A percentile compares a stretch with the other conserved stretches of the same genome.
These are phyloP conservation scores for Withania somnifera DNA, from an alignment of 305 asterid species.

Conservation along the genomic window DNA sequence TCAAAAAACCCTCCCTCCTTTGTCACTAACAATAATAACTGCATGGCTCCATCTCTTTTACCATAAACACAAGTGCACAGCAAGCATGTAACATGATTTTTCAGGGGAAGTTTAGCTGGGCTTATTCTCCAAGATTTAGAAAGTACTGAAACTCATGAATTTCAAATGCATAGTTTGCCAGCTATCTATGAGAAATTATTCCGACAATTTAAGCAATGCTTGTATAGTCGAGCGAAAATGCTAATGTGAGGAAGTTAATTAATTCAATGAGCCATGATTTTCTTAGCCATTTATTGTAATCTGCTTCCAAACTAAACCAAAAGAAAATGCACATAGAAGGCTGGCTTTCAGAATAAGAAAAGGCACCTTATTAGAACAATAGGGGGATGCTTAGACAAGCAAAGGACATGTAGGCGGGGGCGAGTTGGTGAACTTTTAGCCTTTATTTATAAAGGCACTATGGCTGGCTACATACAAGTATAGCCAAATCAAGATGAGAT, in stretches of 20 bases:
- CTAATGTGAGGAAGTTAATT: neutral
- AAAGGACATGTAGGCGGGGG: too few species aligned
- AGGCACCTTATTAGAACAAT: too few species aligned
- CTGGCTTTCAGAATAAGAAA: too few species aligned
- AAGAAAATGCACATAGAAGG: too few species aligned
- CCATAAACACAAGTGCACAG: neutral
- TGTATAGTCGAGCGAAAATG: neutral
- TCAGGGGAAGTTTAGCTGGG: neutral
- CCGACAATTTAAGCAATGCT: neutral
- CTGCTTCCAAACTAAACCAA: neutral
- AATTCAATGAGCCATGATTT: neutral
- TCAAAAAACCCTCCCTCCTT: neutral
- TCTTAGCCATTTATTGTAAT: conserved; percentile 26
- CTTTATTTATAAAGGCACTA: too few species aligned
- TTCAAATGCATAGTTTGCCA: neutral
- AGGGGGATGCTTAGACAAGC: too few species aligned
- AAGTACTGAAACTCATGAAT: neutral
- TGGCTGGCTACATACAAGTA: too few species aligned
- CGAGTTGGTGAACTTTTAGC: too few species aligned
- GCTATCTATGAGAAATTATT: neutral
- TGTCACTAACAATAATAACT: neutral
- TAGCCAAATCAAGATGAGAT: too few species aligned
- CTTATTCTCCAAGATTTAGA: neutral
- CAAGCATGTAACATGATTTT: neutral
- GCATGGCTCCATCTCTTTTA: neutral